These are phyloP conservation scores for Picea glauca DNA, from an alignment of 75 land plant genomes.

Conservation along the genomic window DNA sequence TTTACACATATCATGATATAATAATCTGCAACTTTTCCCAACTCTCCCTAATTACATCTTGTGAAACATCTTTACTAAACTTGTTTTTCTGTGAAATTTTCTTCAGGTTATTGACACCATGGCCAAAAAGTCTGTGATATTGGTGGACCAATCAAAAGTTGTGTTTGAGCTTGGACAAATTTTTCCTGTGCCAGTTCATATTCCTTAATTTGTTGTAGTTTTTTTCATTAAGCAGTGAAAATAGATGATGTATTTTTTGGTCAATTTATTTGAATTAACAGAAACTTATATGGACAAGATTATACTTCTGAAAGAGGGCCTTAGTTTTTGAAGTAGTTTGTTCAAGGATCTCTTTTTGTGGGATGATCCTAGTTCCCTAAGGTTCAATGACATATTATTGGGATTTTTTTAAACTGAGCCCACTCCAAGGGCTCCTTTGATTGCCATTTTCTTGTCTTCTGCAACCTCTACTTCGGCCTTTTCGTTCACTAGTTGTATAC, in stretches of 20 bases:
- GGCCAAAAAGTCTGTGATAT: constrained; percentile 45
- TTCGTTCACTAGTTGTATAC: no score
- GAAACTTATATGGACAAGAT: constrained; percentile 1
- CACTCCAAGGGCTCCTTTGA: no score
- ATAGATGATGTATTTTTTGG: background rate
- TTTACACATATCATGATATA: background rate
- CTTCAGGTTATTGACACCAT: constrained; percentile 48
- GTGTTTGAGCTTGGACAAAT: constrained; percentile 45
- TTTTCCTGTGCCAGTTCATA: constrained; percentile 49
- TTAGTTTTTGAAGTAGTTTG: background rate
- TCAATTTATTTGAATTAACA: background rate
- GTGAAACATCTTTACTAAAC: no score
- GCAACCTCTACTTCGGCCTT: no score
- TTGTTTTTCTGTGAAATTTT: background rate
- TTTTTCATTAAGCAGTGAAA: constrained; percentile 8
- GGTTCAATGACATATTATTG: no score
- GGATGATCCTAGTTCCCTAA: no score
- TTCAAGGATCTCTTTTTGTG: no score
- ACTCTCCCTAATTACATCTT: no score
- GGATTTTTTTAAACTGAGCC: no score
- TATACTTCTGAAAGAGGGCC: background rate
- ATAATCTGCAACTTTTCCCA: no score
- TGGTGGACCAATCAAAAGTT: constrained; percentile 55
- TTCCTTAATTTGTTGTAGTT: background rate
- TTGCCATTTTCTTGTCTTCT: no score